Conservation (phyloP, 805 yeast genomes). For the Nakazawaea wyomingensis region DNA sequence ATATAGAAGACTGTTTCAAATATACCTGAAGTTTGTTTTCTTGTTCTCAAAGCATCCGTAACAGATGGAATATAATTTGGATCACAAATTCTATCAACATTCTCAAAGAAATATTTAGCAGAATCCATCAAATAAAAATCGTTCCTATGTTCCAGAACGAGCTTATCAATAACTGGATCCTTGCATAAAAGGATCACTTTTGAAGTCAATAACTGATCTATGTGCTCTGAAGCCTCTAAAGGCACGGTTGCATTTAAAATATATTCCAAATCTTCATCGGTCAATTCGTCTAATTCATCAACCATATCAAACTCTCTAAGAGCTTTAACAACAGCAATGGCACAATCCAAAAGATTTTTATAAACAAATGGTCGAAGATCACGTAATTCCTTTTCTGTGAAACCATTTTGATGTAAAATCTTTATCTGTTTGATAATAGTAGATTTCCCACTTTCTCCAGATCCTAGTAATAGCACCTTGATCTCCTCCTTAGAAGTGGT, state of each 20-base stretch:
- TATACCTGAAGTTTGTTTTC: slow-evolving; percentile 91
- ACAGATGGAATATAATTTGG: slow-evolving; percentile 65
- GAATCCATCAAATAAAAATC: slow-evolving; percentile 84
- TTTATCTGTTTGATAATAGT: slow-evolving; percentile 81
- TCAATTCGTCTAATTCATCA: slow-evolving; percentile 27
- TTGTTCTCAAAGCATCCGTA: slow-evolving; percentile 76
- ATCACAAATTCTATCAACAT: slow-evolving; percentile 54
- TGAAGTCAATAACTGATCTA: slow-evolving; percentile 44
- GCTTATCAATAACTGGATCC: slow-evolving; percentile 50
- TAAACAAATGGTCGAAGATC: slow-evolving; percentile 78
- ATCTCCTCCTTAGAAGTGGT: slow-evolving; percentile 38
- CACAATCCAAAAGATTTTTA: slow-evolving; percentile 72
- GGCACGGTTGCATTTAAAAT: slow-evolving; percentile 43
- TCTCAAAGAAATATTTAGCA: slow-evolving; percentile 69
- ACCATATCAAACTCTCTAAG: slow-evolving; percentile 46
- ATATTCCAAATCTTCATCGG: slow-evolving; percentile 34
- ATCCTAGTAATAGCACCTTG: slow-evolving; percentile 74
- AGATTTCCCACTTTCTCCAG: slow-evolving; percentile 85
- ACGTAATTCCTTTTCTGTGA: slow-evolving; percentile 60
- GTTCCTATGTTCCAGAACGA: slow-evolving; percentile 55
- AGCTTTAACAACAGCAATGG: slow-evolving; percentile 65
- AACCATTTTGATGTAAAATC: slow-evolving; percentile 69
- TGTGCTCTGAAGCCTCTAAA: slow-evolving; percentile 45
- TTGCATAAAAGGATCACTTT: slow-evolving; percentile 49
- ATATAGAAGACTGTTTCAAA: slow-evolving; percentile 76